Base-by-base conservation (phyloP, 176 grass and related monocot genomes). In the Zoysia japonica region DNA sequence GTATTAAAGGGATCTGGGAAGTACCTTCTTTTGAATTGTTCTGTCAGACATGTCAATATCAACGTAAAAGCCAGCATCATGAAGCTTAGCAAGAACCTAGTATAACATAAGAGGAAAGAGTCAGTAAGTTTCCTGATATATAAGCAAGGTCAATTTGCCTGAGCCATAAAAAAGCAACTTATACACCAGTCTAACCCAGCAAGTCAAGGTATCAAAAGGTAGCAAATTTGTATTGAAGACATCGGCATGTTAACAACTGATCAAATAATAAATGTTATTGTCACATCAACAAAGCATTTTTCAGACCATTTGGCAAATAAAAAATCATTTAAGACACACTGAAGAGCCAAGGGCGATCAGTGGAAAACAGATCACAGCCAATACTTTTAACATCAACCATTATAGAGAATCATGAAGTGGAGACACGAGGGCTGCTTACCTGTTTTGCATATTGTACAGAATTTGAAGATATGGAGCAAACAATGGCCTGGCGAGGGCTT, bases 1-100 rank as follows among this genome's bases (percentile, higher is more conserved):
- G 59, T 11, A 20, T 1, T 61, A 61, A 35, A 36, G 11, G 20
- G 19, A 61, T 36, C 20, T 36, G 9, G 12, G 36, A 40, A 65
- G 50, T 80, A 95, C 96, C 92, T 99, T 99, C 82, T 99, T 99
- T 72, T 99, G 96, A 77, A 99, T 99, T 59, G 93, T 99, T 64
- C 92, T 88, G 69, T 99, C 96, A 16, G 92, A 89, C 37, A 68
- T 72, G 71, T 95, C 96, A 55, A 94, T 87, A 47, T 91, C 96
- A 70, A 89, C 90, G 74, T 95, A 80, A 86, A 89, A 99, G 52
- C 96, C 92, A 84, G 90, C 88, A 76, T 87, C 56, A 73, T 79
- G 88, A 70, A 99, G 83, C 79, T 76, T 78, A 62, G 83, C 86
- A 87, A 74, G 81, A 47, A 99, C 96, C 96, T 99, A 41, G 60